These are phyloP conservation scores for Luzula sylvatica DNA, from an alignment of 176 grass and related monocot genomes.

Conservation along the genomic window DNA sequence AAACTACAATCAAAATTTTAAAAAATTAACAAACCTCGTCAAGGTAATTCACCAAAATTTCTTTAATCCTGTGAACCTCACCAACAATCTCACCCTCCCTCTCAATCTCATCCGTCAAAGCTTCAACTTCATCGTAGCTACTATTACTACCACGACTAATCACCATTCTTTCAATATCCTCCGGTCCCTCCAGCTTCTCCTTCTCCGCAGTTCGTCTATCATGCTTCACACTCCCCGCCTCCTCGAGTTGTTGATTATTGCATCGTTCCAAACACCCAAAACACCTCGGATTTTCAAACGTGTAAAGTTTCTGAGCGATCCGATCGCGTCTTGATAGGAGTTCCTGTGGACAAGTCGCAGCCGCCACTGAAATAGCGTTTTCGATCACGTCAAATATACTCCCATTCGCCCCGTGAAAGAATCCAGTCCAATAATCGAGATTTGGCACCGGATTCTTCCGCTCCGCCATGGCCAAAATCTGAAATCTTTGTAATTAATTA, in stretches of 20 bases:
- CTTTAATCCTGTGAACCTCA: conserved; percentile 75
- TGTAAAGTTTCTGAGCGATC: conserved; percentile 62
- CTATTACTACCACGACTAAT: conserved; percentile 54
- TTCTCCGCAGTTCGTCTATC: conserved; percentile 56
- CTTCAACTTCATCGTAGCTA: conserved; percentile 57
- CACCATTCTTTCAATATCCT: conserved; percentile 39
- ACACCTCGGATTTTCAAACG: conserved; percentile 15
- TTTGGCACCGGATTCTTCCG: conserved; percentile 23
- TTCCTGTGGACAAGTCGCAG: conserved; percentile 52
- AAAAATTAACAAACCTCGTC: conserved; percentile 36
- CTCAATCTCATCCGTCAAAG: conserved; percentile 49
- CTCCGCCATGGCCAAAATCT: conserved; percentile 9
- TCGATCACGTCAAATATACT: conserved; percentile 80
- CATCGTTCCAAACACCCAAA: conserved; percentile 20
- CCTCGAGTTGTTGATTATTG: conserved; percentile 2
- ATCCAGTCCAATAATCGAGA: conserved; percentile 64
- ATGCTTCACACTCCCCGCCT: conserved; percentile 43
- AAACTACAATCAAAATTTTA: background rate
- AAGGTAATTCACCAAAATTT: conserved; percentile 34
- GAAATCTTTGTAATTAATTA: too few species aligned
- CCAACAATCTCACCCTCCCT: conserved; percentile 42
- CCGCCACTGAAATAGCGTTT: conserved; percentile 64
- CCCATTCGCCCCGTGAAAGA: conserved; percentile 50
- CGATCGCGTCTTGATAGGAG: conserved; percentile 57
- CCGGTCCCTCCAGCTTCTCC: conserved; percentile 32